These are phyloP conservation scores for Pseudogymnoascus sp. DNA, from an alignment of 2,329 filamentous ascomycete species.

Conservation along the genomic window DNA sequence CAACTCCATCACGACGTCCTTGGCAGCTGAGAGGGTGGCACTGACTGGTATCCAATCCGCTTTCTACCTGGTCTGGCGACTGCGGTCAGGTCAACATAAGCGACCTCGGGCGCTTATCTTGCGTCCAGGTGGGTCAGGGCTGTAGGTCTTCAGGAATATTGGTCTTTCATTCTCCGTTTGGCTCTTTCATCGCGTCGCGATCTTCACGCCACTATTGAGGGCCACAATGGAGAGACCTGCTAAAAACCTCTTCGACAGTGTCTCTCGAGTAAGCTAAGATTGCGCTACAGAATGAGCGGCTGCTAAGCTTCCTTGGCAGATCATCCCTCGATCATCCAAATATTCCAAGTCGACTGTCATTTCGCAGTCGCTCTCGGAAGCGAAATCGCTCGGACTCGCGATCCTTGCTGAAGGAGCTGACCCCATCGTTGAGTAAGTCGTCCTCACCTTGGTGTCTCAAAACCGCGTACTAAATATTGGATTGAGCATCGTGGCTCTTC, in stretches of 20 bases:
- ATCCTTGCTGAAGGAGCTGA: constrained; percentile 7
- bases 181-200: neutral
- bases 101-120: neutral
- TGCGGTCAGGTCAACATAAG: neutral
- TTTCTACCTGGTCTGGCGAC: neutral
- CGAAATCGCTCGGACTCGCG: neutral
- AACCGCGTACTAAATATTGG: constrained; percentile 25
- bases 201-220: neutral
- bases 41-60: neutral
- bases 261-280: neutral
- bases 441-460: constrained; percentile 24
- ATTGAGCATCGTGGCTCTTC: constrained; percentile 24
- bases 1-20: neutral
- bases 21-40: neutral
- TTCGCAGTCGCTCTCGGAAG: neutral
- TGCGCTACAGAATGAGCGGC: neutral
- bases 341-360: neutral
- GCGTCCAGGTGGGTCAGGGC: neutral
- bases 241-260: neutral
- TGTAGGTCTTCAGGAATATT: neutral
- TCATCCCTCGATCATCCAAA: neutral
- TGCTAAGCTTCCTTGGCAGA: neutral
- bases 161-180: neutral
- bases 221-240: neutral
- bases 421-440: constrained; percentile 9